A percentile compares a stretch with the other conserved stretches of the same genome.
Conservation (phyloP, 129 eudicot species). For the Logfia minima region DNA sequence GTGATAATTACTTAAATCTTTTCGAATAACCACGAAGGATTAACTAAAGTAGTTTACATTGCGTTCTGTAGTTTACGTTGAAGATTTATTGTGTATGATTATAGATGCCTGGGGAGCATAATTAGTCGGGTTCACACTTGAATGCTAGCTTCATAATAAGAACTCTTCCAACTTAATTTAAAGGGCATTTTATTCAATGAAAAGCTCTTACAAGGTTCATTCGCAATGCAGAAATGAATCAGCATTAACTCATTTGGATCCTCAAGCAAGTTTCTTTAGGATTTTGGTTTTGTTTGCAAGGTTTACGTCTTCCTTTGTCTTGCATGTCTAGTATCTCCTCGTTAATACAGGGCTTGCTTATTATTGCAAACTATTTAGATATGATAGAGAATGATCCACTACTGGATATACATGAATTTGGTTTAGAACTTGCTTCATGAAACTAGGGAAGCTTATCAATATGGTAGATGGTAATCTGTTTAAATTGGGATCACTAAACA, state of each 20-base stretch:
- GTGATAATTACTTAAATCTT: neutral
- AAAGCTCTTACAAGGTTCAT: neutral
- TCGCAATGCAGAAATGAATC: slow-evolving; percentile 4
- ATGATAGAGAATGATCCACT: slow-evolving; percentile 1
- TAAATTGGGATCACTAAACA: no score
- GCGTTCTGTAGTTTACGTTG: slow-evolving; percentile 2
- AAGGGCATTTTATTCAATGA: slow-evolving; percentile 12
- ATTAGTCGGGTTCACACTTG: slow-evolving; percentile 18
- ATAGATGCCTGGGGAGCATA: neutral
- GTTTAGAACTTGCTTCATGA: neutral
- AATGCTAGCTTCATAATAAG: neutral
- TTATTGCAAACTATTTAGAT: no score
- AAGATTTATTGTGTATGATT: slow-evolving; percentile 22
- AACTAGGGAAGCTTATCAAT: no score
- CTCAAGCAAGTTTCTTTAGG: slow-evolving; percentile 5
- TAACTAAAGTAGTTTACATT: no score
- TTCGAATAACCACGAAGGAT: neutral
- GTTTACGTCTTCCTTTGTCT: slow-evolving; percentile 16
- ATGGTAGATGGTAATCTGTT: no score
- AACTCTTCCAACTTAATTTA: slow-evolving; percentile 1
- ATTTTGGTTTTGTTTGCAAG: slow-evolving; percentile 7
- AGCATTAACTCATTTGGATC: slow-evolving; percentile 7
- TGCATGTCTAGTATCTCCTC: slow-evolving; percentile 6
- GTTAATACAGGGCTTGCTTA: neutral
- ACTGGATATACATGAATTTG: neutral